Conservation (phyloP, 352 stramenopile species). For the Pythium insidiosum region DNA sequence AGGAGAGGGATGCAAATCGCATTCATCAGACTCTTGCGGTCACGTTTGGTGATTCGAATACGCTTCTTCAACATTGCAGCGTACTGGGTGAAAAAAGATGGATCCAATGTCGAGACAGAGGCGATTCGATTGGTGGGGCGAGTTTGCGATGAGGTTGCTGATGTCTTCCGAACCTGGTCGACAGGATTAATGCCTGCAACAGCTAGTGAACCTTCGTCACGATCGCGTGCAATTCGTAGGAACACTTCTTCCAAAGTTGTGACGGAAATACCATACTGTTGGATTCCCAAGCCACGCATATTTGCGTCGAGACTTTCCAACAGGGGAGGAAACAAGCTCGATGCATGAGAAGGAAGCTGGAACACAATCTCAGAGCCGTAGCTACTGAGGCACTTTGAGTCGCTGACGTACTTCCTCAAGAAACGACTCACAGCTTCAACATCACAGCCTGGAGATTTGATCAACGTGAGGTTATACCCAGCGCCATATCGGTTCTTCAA, state of each 20-base stretch:
- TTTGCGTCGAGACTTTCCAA: conserved; percentile 78
- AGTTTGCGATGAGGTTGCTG: neutral
- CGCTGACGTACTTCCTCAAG: conserved; percentile 47
- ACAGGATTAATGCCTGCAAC: no score
- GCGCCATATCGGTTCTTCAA: conserved; percentile 92
- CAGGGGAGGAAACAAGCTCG: conserved; percentile 86
- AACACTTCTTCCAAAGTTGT: conserved; percentile 99
- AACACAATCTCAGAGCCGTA: conserved; percentile 93
- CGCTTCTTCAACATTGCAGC: conserved; percentile 43
- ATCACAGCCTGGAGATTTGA: conserved; percentile 31
- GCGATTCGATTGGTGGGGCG: conserved; percentile 12
- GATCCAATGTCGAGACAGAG: conserved; percentile 11
- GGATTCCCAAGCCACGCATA: conserved; percentile 44
- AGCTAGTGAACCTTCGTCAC: conserved; percentile 28
- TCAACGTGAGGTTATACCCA: conserved; percentile 82
- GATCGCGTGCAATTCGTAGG: conserved; percentile 60
- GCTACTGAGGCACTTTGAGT: conserved; percentile 83
- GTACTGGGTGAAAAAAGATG: conserved; percentile 37
- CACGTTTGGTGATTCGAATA: conserved; percentile 46
- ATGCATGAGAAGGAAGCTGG: conserved; percentile 85
- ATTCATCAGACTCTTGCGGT: conserved; percentile 56
- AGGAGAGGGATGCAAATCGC: conserved; percentile 50
- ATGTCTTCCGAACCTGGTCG: neutral
- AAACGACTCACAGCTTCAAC: conserved; percentile 24
- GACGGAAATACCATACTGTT: conserved; percentile 94